Evolutionary conservation across 257 asterid genomes (phyloP).

Genomic region (Nicotiana undulata): DNA sequence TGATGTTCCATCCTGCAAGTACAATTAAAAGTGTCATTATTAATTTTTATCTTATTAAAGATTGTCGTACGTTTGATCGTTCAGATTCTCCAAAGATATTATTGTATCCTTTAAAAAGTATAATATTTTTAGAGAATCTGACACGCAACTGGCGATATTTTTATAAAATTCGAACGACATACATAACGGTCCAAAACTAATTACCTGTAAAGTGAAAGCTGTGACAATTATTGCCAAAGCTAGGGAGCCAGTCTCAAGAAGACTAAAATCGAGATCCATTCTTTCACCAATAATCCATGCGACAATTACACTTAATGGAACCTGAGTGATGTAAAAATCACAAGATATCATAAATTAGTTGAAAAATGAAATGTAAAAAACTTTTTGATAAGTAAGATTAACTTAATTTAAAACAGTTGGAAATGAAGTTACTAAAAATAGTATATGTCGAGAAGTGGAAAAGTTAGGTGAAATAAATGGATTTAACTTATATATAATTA

Average conservation of each 20-base stretch:
- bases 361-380: neutral
- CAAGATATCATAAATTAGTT: neutral
- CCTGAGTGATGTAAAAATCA: conserved; percentile 24
- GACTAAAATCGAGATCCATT: conserved; percentile 62
- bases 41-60: neutral
- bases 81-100: too few species aligned
- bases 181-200: neutral
- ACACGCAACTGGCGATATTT: too few species aligned
- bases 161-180: too few species aligned
- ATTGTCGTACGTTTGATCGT: too few species aligned
- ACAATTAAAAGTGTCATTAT: neutral
- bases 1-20: conserved; percentile 77
- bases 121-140: too few species aligned
- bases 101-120: too few species aligned
- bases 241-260: conserved; percentile 60
- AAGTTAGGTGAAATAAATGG: neutral
- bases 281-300: conserved; percentile 61
- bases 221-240: conserved; percentile 62
- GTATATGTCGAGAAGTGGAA: neutral
- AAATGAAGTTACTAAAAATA: neutral
- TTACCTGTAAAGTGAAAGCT: conserved; percentile 64
- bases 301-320: conserved; percentile 52
- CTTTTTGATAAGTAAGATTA: neutral
- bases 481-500: neutral
- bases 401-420: neutral